Evolutionary conservation across 2,329 filamentous ascomycete species (phyloP).

Genomic region (Paraphaeosphaeria minitans): DNA sequence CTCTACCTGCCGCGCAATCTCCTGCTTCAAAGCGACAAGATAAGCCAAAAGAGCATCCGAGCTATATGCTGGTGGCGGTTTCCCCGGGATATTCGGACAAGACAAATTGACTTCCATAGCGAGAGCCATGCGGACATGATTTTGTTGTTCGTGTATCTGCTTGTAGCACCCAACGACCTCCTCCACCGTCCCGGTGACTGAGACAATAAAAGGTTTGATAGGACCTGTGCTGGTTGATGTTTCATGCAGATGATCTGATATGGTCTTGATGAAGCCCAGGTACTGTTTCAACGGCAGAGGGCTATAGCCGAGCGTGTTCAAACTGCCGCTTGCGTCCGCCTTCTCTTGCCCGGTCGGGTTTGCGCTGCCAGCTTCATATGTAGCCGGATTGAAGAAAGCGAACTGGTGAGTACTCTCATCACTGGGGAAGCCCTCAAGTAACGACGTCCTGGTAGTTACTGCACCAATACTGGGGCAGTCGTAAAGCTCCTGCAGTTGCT

Average conservation of each 20-base stretch:
- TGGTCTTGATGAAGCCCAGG: constrained; percentile 58
- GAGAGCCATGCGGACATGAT: constrained; percentile 53
- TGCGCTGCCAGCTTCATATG: constrained; percentile 32
- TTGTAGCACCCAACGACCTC: constrained; percentile 64
- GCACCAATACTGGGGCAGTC: constrained; percentile 68
- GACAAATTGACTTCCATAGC: constrained; percentile 79
- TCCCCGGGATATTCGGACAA: constrained; percentile 74
- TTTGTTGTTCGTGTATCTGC: constrained; percentile 50
- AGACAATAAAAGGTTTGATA: constrained; percentile 69
- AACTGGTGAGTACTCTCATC: constrained; percentile 66
- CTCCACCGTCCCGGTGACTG: constrained; percentile 67
- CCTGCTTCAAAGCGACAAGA: constrained; percentile 53
- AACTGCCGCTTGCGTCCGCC: constrained; percentile 36
- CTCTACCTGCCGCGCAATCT: constrained; percentile 30
- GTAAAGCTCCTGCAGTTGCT: constrained; percentile 67
- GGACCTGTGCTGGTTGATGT: background rate
- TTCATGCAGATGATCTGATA: constrained; percentile 46
- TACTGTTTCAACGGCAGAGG: constrained; percentile 66
- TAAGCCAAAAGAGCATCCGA: constrained; percentile 59
- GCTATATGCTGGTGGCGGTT: constrained; percentile 74
- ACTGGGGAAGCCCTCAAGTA: constrained; percentile 69
- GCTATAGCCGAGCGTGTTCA: constrained; percentile 79
- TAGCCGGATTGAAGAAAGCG: constrained; percentile 63
- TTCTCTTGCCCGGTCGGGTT: constrained; percentile 26
- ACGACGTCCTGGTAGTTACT: constrained; percentile 73